Conservation (phyloP, 192 early-diverging fungal species). For the Chytriomyces sp. region DNA sequence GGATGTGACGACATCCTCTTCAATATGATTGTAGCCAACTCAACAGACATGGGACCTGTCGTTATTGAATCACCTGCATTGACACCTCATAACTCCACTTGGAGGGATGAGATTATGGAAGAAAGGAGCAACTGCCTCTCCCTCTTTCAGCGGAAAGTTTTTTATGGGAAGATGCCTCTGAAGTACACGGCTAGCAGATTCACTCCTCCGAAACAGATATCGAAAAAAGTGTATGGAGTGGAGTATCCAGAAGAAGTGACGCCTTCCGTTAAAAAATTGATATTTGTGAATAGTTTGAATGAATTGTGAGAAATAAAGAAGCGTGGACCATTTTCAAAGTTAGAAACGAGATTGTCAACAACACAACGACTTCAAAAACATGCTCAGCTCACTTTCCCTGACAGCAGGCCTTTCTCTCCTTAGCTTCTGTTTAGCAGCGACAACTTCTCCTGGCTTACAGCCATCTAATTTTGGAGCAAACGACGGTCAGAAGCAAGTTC, state of each 20-base stretch:
- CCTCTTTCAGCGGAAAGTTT: conserved; percentile 1
- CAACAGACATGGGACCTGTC: conserved; percentile 28
- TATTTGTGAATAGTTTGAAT: neutral
- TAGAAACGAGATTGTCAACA: too few relatives aligned
- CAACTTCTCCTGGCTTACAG: too few relatives aligned
- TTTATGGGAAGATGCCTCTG: conserved; percentile 23
- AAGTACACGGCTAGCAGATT: conserved; percentile 10
- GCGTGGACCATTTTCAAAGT: too few relatives aligned
- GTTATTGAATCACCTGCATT: conserved; percentile 18
- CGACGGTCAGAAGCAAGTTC: too few relatives aligned
- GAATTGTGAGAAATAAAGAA: too few relatives aligned
- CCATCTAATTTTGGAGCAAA: too few relatives aligned
- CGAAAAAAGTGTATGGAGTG: conserved; percentile 4
- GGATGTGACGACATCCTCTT: conserved; percentile 26
- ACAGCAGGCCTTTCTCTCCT: too few relatives aligned
- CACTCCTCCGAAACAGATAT: conserved; percentile 6
- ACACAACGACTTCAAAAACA: too few relatives aligned
- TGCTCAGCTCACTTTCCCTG: too few relatives aligned
- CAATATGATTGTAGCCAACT: conserved; percentile 37
- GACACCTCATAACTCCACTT: neutral
- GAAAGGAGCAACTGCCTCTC: conserved; percentile 16
- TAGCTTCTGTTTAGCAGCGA: too few relatives aligned
- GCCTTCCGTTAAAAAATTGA: conserved; percentile 3
- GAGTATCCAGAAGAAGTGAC: conserved; percentile 24
- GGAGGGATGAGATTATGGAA: neutral